A percentile compares a stretch with the other conserved stretches of the same genome.
These are phyloP conservation scores for Neolentinus lepideus DNA, from an alignment of 1,284 basidiomycete species.

Conservation along the genomic window DNA sequence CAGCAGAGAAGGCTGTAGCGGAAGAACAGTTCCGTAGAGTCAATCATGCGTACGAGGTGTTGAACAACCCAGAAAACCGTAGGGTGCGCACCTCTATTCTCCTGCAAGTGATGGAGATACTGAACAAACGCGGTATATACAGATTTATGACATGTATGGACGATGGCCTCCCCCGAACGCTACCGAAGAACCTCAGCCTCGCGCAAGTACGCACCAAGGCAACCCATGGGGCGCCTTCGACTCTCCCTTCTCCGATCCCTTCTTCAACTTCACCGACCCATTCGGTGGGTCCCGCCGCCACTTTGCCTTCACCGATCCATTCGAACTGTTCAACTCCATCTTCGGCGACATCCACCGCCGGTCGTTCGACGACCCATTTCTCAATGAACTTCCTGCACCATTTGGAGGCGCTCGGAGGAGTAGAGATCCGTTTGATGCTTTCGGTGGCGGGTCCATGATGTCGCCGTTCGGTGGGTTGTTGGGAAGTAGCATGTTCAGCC, in stretches of 20 bases:
- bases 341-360: conserved; percentile 38
- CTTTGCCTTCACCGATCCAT: conserved; percentile 61
- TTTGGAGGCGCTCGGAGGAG: conserved; percentile 11
- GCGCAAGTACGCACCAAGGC: conserved; percentile 11
- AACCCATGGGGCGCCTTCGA: conserved; percentile 6
- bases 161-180: conserved; percentile 59
- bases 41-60: conserved; percentile 45
- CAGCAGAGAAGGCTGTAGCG: conserved; percentile 30
- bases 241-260: conserved; percentile 26
- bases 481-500: conserved; percentile 6
- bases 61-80: conserved; percentile 34
- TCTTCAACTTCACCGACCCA: conserved; percentile 18
- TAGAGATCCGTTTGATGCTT: conserved; percentile 7
- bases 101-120: conserved; percentile 3
- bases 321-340: conserved; percentile 60
- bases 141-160: conserved; percentile 65
- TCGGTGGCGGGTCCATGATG: conserved; percentile 11
- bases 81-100: conserved; percentile 19
- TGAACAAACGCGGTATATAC: conserved; percentile 4
- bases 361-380: conserved; percentile 22
- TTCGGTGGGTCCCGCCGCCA: conserved; percentile 17
- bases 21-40: conserved; percentile 41
- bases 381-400: conserved; percentile 15
- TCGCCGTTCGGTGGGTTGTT: conserved; percentile 15
- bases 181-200: conserved; percentile 19